Percentiles rank a stretch among this genome's conserved stretches.
These are phyloP conservation scores for Plasmopara muralis DNA, from an alignment of 352 stramenopile genomes.

Conservation along the genomic window DNA sequence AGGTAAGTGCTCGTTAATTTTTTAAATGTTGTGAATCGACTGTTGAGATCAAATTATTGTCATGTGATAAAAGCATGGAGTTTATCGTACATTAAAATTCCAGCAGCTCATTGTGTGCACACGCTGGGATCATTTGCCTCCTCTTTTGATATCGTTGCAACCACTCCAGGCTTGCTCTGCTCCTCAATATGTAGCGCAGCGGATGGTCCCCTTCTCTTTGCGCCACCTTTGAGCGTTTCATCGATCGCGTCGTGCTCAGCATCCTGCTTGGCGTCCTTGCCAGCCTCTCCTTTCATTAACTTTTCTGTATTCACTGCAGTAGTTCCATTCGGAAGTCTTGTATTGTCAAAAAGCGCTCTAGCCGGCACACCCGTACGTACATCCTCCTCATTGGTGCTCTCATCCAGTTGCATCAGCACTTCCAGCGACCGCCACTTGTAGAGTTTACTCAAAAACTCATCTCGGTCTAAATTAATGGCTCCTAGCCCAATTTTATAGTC, in stretches of 20 bases:
- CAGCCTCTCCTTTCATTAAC: background rate
- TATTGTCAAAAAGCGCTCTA: constrained; percentile 54
- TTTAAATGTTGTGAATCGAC: too few relatives aligned
- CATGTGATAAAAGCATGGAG: background rate
- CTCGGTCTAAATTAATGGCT: constrained; percentile 57
- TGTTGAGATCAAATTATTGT: too few relatives aligned
- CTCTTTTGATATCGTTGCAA: constrained; percentile 4
- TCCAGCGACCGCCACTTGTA: constrained; percentile 57
- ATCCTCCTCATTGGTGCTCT: constrained; percentile 31
- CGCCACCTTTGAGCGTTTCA: constrained; percentile 18
- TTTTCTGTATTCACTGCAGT: constrained; percentile 1
- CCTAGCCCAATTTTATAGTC: constrained; percentile 82
- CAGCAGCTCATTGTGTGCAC: constrained; percentile 11
- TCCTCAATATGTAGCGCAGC: constrained; percentile 20
- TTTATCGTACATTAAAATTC: constrained; percentile 21
- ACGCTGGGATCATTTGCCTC: constrained; percentile 4
- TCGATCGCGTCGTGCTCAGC: background rate
- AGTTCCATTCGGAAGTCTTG: constrained; percentile 15
- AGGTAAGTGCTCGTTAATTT: background rate
- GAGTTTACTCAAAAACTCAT: constrained; percentile 62
- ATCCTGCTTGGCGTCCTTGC: constrained; percentile 9
- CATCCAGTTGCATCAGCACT: constrained; percentile 39
- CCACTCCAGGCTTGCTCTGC: constrained; percentile 20
- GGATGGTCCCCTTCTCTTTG: constrained; percentile 23
- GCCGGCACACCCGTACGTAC: constrained; percentile 32